Percentiles rank a stretch among this genome's conserved stretches.
Evolutionary conservation across 371 early-diverging fungal genomes (phyloP).

Genomic region (Dichotomocladium elegans): DNA sequence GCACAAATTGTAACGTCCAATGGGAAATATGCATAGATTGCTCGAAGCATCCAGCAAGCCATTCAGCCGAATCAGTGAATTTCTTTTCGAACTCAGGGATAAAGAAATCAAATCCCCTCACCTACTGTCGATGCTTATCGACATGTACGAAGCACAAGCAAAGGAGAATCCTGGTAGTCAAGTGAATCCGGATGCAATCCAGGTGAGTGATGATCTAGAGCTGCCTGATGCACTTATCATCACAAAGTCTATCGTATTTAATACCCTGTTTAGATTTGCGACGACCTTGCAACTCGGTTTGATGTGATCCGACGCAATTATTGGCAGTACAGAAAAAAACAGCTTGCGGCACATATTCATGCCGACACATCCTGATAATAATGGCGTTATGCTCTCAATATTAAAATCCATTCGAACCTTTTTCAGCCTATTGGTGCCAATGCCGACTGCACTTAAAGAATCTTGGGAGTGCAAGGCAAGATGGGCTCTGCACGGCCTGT

Average conservation of each 20-base stretch:
- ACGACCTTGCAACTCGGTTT: conserved; percentile 50
- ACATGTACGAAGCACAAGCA: conserved; percentile 64
- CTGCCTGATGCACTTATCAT: neutral
- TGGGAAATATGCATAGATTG: conserved; percentile 31
- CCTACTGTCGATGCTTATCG: conserved; percentile 58
- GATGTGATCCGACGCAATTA: conserved; percentile 72
- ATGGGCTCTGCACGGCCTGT: too few species aligned
- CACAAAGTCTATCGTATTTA: neutral
- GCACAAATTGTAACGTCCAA: too few species aligned
- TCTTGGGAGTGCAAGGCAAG: too few species aligned
- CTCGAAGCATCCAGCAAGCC: conserved; percentile 38
- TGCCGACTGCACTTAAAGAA: too few species aligned
- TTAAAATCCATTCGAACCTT: too few species aligned
- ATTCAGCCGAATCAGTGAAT: conserved; percentile 35
- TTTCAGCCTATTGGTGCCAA: too few species aligned
- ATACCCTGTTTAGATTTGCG: conserved; percentile 40
- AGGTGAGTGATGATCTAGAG: conserved; percentile 14
- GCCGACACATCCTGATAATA: too few species aligned
- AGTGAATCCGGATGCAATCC: conserved; percentile 35
- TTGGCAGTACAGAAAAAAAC: conserved; percentile 66
- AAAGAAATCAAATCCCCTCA: conserved; percentile 52
- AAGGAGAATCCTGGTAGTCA: conserved; percentile 21
- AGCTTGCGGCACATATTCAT: too few species aligned
- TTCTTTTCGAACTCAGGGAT: conserved; percentile 39
- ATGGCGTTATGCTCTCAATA: too few species aligned